Conservation (phyloP, 2,329 filamentous ascomycete species). For the Sarocladium oryzae region DNA sequence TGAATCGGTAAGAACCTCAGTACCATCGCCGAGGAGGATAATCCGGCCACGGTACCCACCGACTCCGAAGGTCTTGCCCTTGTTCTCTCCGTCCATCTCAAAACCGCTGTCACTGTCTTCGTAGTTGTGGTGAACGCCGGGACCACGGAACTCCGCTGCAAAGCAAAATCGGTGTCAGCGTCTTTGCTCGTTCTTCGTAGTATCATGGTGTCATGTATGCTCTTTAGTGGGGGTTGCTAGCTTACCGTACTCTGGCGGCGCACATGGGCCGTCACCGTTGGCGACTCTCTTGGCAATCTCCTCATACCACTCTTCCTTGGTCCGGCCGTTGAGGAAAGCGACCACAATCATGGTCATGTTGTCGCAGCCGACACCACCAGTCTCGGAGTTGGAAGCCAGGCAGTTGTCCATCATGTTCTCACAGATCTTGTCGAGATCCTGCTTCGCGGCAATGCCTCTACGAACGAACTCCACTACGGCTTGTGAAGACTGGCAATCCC, state of each 20-base stretch:
- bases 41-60: conserved; percentile 76
- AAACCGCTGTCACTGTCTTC: conserved; percentile 74
- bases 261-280: conserved; percentile 94
- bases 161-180: too few species aligned
- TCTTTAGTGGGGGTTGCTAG: conserved; percentile 16
- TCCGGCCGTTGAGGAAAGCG: conserved; percentile 82
- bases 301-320: conserved; percentile 97
- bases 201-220: neutral
- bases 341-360: conserved; percentile 99
- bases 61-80: conserved; percentile 55
- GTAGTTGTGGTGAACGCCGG: conserved; percentile 74
- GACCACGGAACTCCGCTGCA: conserved; percentile 77
- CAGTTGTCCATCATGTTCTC: conserved; percentile 99
- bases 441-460: conserved; percentile 92
- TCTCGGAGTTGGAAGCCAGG: conserved; percentile 94
- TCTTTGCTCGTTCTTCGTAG: conserved; percentile 12
- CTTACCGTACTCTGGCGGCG: conserved; percentile 99
- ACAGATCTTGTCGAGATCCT: conserved; percentile 89
- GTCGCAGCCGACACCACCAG: conserved; percentile 94
- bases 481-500: conserved; percentile 98
- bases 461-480: conserved; percentile 95
- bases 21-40: conserved; percentile 92
- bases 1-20: conserved; percentile 82
- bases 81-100: conserved; percentile 66
- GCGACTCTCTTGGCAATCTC: conserved; percentile 89